These are phyloP conservation scores for Tetrastigma voinierianum DNA, from an alignment of 164 flowering plant genomes.

Conservation along the genomic window DNA sequence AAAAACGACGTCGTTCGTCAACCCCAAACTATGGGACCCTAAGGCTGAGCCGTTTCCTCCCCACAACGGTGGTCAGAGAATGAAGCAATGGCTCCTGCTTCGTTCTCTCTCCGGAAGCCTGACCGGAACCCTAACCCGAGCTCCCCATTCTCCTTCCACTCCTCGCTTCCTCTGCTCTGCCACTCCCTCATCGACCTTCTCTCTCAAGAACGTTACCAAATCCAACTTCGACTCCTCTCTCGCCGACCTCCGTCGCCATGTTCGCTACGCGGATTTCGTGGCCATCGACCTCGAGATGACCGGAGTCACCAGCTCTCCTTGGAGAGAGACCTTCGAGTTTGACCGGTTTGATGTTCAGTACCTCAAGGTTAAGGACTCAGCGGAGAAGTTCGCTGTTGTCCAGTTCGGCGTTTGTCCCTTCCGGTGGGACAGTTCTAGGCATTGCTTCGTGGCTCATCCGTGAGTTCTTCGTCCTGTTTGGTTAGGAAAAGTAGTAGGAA, in stretches of 20 bases:
- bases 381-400: conserved; percentile 91
- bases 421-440: conserved; percentile 62
- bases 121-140: too few relatives aligned
- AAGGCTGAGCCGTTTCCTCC: too few relatives aligned
- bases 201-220: conserved; percentile 70
- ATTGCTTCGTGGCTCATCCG: conserved; percentile 78
- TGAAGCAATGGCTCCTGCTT: too few relatives aligned
- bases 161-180: conserved; percentile 3
- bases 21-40: too few relatives aligned
- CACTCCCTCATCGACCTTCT: conserved; percentile 31
- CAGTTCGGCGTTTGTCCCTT: conserved; percentile 97
- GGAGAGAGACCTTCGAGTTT: conserved; percentile 80
- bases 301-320: conserved; percentile 86
- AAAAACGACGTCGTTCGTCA: too few relatives aligned
- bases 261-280: conserved; percentile 81
- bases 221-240: conserved; percentile 74
- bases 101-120: too few relatives aligned
- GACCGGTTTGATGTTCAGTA: conserved; percentile 74
- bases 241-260: conserved; percentile 45
- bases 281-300: conserved; percentile 93
- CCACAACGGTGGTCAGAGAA: too few relatives aligned
- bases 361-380: conserved; percentile 88
- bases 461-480: conserved; percentile 32
- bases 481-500: background rate
- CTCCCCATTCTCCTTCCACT: conserved; percentile 10